Percentiles rank a stretch among this genome's conserved stretches.
These are phyloP conservation scores for Saururus chinensis DNA, from an alignment of 164 flowering plant genomes.

Conservation along the genomic window DNA sequence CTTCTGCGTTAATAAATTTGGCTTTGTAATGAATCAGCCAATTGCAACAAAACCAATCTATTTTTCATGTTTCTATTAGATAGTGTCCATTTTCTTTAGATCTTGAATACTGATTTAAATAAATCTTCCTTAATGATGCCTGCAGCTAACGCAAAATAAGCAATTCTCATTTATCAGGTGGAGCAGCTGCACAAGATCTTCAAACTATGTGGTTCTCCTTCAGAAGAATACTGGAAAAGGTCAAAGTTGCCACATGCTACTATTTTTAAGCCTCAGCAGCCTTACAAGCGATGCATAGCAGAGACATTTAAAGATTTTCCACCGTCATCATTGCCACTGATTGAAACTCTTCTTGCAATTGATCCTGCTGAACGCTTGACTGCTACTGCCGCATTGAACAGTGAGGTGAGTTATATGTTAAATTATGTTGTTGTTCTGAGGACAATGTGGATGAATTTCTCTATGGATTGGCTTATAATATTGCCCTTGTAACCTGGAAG, in stretches of 20 bases:
- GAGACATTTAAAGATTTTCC: conserved; percentile 69
- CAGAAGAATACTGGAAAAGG: conserved; percentile 59
- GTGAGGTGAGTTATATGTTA: conserved; percentile 23
- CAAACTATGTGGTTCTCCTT: conserved; percentile 65
- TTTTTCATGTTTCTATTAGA: not conserved
- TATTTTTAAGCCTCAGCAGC: conserved; percentile 52
- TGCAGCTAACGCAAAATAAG: not conserved
- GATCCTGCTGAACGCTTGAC: conserved; percentile 37
- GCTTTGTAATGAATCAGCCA: not conserved
- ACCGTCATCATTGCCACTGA: conserved; percentile 34
- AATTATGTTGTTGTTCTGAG: not conserved
- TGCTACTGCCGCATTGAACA: conserved; percentile 29
- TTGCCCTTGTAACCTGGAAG: too few relatives aligned
- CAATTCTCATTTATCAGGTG: conserved; percentile 24
- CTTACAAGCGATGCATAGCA: conserved; percentile 36
- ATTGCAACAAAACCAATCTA: not conserved
- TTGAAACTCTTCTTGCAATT: conserved; percentile 39
- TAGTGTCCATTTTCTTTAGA: not conserved
- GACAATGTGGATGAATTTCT: not conserved
- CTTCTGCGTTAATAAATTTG: not conserved
- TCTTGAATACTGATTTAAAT: not conserved
- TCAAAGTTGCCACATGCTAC: conserved; percentile 60
- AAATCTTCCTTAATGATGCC: not conserved
- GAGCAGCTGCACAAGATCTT: conserved; percentile 65
- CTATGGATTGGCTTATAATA: not conserved